Evolutionary conservation across 2,329 filamentous ascomycete genomes (phyloP), one percentile per base, ranked within the genome.

Genomic region (Claviceps sorghi): DNA sequence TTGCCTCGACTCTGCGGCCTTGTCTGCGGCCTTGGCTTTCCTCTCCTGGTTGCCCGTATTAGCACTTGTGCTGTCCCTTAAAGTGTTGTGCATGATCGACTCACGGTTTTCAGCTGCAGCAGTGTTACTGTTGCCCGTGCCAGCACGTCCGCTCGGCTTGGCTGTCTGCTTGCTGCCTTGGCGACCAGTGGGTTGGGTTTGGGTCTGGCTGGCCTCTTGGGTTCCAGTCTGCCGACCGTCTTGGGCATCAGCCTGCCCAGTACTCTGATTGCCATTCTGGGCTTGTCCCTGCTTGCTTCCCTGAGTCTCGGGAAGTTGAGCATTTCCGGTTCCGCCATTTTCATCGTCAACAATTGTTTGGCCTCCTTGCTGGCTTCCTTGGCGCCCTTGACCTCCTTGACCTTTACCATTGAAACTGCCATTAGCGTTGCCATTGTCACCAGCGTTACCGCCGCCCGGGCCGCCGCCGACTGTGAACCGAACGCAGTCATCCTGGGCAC

Each of bases 401-500:
- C 45, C 46, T 17, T 50, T 52, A 17, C 54, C 54, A 43, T 15
- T 15, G 13, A 2, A 10, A 13, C n/a, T 38, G 2, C 36, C 13
- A 15, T 34, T 36, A 11, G 2, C 17, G n/a, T 19, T 9, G n/a
- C 55, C 51, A 36, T 53, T 57, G 34, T 56, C 57, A 46, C 59
- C 56, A n/a, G 54, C 50, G 48, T 58, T 34, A 7, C 29, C 56
- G 29, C 58, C 56, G 29, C 49, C 42, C 15, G 41, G 48, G 42
- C 54, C 51, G 43, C 58, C 56, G 43, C 61, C 64, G n/a, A 80
- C 78, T 45, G 72, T 77, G 61, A 83, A 79, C 60, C 78, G 78
- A 49, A 74, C 68, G 62, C 80, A 84, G 62, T 84, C 80, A 59
- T 84, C 81, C 63, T 83, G 80, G 46, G 77, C 72, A 65, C 81